Base-by-base conservation (phyloP, 2,329 filamentous ascomycete genomes). In the Fusarium haematococcum region DNA sequence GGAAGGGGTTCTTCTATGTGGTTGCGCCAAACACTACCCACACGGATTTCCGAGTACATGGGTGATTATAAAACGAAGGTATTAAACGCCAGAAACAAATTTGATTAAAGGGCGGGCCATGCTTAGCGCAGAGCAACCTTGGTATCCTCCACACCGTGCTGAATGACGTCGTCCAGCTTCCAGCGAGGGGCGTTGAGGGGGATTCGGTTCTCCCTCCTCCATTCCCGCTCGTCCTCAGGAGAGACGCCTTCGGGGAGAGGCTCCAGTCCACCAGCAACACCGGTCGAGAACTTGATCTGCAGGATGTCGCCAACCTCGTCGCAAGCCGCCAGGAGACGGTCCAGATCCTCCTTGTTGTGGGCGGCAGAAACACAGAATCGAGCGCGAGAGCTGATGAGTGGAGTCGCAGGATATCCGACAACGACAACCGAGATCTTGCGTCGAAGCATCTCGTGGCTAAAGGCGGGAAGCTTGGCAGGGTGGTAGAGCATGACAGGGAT, bases 381-480 rank as follows among this genome's bases (percentile, higher is more conserved):
- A 60, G 95, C 97, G 74, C 97, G 93, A 23, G 96, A 98, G 71
- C 94, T 97, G 78, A 98, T 97, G 54, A 99, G 90, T 1, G 97
- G 97, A 3, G 97, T 99, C 10, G 96, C 97, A 7, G 97, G 97
- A 82, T 99, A 99, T 62, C 96, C 97, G 71, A 99, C 97, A 54
- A 99, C 94, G 43, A 99, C 97, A 61, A 98, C 94, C 0, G 96
- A 97, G 78, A 99, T 98, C 84, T 98, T 98, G 80, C 97, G 94
- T 85, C 94, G 94, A 70, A 98, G 90, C 97, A 99, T 98, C 84
- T 98, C 97, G 82, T 98, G 97, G 59, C 95, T 98, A 84, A 99
- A 99, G 68, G 97, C 96, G 6, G 96, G 94, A 88, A 99, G 98
- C 86, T 99, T 99, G 79, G 94, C 97, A n/a, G 97, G 97, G 85